Percentiles rank a stretch among this genome's conserved stretches.
Evolutionary conservation across 768 basidiomycete genomes (phyloP).

Genomic region (Royoungia palumana): DNA sequence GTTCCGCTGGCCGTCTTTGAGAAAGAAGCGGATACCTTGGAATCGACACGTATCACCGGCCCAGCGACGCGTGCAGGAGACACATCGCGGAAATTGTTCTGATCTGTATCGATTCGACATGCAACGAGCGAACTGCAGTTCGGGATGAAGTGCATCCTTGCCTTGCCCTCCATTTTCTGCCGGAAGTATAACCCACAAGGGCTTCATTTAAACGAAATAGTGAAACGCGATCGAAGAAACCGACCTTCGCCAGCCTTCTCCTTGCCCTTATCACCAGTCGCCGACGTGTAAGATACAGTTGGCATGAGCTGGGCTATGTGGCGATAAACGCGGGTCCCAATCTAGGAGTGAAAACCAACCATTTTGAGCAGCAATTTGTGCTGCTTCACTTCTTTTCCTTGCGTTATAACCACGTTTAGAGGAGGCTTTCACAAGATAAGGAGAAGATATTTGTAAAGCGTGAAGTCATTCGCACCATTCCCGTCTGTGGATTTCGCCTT

Average conservation of each 20-base stretch:
- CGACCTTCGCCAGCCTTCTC: constrained; percentile 42
- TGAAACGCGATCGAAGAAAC: constrained; percentile 11
- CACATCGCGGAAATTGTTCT: constrained; percentile 75
- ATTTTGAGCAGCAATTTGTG: constrained; percentile 60
- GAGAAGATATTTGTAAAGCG: constrained; percentile 5
- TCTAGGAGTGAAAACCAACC: constrained; percentile 38
- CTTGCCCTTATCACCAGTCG: constrained; percentile 41
- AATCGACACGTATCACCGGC: constrained; percentile 86
- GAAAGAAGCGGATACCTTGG: constrained; percentile 78
- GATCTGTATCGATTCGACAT: constrained; percentile 78
- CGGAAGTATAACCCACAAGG: constrained; percentile 30
- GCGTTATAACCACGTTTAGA: constrained; percentile 67
- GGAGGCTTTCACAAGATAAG: constrained; percentile 27
- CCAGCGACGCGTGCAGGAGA: constrained; percentile 83
- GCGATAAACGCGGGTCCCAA: constrained; percentile 13
- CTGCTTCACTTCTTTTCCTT: constrained; percentile 71
- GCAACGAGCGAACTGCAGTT: constrained; percentile 76
- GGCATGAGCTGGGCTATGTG: constrained; percentile 44
- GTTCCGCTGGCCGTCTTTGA: constrained; percentile 55
- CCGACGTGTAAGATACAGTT: constrained; percentile 41
- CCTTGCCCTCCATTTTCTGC: constrained; percentile 29
- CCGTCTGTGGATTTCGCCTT: constrained; percentile 36
- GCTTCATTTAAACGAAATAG: constrained; percentile 10
- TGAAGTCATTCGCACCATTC: constrained; percentile 25
- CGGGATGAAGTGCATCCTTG: constrained; percentile 47